These are phyloP conservation scores for Abrus pulchellus DNA, from an alignment of 306 rosid genomes.

Conservation along the genomic window DNA sequence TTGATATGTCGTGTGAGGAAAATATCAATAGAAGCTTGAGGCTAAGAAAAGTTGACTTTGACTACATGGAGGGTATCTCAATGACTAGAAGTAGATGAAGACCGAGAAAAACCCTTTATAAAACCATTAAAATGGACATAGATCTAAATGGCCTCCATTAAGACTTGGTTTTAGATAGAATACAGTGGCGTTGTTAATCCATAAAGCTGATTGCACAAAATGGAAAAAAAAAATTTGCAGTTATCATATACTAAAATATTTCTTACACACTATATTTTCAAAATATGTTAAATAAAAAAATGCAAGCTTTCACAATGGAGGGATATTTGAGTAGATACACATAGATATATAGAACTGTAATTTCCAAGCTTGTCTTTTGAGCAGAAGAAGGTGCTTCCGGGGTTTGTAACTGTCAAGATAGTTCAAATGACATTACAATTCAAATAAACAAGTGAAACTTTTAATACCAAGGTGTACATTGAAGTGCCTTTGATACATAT, in stretches of 20 bases:
- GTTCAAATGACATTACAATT: background rate
- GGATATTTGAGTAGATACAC: background rate
- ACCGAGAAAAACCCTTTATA: no score
- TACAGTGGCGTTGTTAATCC: background rate
- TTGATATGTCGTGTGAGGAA: no score
- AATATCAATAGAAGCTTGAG: no score
- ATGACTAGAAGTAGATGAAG: no score
- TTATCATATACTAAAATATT: background rate
- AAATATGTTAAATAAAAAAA: background rate
- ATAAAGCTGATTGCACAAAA: background rate
- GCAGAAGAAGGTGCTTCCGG: no score
- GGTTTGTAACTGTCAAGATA: background rate
- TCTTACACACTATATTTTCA: background rate
- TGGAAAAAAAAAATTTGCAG: background rate
- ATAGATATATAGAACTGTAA: background rate
- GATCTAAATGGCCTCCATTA: no score
- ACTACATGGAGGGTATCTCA: no score
- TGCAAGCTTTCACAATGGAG: background rate
- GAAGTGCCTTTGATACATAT: slow-evolving; percentile 8
- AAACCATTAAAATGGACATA: no score
- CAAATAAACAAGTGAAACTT: slow-evolving; percentile 2
- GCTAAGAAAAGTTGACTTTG: no score
- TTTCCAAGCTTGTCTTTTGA: no score
- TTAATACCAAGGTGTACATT: background rate
- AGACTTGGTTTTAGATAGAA: background rate